Base-by-base conservation (phyloP, 495 filamentous ascomycete species). In the Penicillium flavigenum region DNA sequence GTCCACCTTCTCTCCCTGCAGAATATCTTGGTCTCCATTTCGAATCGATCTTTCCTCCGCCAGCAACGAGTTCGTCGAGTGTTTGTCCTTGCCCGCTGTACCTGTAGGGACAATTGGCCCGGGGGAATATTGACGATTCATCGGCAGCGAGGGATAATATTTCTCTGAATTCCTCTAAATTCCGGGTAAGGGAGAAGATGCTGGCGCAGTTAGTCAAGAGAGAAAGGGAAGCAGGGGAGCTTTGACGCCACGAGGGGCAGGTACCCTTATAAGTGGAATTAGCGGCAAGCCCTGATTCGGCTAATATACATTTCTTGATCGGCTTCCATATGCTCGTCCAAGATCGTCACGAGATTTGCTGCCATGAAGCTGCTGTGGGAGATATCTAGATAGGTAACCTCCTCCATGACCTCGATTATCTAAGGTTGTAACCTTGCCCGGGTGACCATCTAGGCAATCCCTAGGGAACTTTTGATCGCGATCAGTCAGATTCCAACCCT, bases 1-100 rank as follows among this genome's bases (percentile, higher is more conserved):
- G 59, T 89, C 86, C 46, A 83, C 68, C 2, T 69, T 27, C 6
- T 46, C 44, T n/a, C 34, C 34, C 14, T 38, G 4, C 8, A 38
- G 6, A 5, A 38, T 38, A 38, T 38, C 34, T 38, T 38, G 34
- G 34, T 38, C 34, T 38, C 34, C 34, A 38, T 16, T 38, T 38
- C 16, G 34, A 38, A 38, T 38, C 6, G 34, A 38, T 38, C 34
- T 38, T n/a, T 38, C 34, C 34, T 38, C 34, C 22, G 22, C 22
- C 34, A 38, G 34, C 5, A 38, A 38, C 14, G 34, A 38, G 34
- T 38, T 38, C 12, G 14, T 9, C 34, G 2, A 14, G 14, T 38
- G 34, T 7, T 38, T 38, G 34, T 38, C 14, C 34, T 38, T 38
- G 34, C 34, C 34, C 14, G 34, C 34, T 38, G 34, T 38, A n/a